phyloP scores from a whole-genome alignment of 345 rosid species.

The Hevea brasiliensis region DNA sequence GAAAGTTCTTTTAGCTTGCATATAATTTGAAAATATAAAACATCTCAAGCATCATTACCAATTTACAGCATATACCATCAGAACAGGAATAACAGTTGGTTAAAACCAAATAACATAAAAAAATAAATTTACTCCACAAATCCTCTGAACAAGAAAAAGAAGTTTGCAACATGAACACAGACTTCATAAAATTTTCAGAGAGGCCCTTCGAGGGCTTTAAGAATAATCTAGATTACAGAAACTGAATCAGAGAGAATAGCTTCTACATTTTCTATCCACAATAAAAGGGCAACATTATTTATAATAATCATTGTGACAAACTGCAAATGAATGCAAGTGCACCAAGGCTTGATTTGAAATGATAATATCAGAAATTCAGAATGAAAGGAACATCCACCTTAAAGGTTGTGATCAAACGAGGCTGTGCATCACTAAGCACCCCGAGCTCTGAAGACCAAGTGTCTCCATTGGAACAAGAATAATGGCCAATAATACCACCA shows the following conservation, averaged over 20 bases:
- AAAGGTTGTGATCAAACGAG: conserved; percentile 82
- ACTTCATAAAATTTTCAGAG: neutral
- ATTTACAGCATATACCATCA: neutral
- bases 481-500: conserved; percentile 92
- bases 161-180: neutral
- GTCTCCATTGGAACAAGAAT: conserved; percentile 87
- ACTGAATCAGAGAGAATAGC: neutral
- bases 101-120: neutral
- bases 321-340: neutral
- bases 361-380: neutral
- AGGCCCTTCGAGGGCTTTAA: neutral
- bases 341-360: neutral
- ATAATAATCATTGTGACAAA: neutral
- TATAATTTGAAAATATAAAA: neutral
- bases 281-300: neutral
- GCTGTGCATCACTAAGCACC: conserved; percentile 82
- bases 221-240: neutral
- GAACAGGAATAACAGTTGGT: neutral
- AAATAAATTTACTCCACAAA: too few relatives aligned
- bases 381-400: conserved; percentile 52
- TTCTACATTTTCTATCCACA: neutral
- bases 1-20: neutral
- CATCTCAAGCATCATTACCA: neutral
- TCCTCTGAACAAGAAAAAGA: neutral
- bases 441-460: conserved; percentile 99